Base-by-base conservation (phyloP, 306 rosid genomes). In the Gillenia trifoliata region DNA sequence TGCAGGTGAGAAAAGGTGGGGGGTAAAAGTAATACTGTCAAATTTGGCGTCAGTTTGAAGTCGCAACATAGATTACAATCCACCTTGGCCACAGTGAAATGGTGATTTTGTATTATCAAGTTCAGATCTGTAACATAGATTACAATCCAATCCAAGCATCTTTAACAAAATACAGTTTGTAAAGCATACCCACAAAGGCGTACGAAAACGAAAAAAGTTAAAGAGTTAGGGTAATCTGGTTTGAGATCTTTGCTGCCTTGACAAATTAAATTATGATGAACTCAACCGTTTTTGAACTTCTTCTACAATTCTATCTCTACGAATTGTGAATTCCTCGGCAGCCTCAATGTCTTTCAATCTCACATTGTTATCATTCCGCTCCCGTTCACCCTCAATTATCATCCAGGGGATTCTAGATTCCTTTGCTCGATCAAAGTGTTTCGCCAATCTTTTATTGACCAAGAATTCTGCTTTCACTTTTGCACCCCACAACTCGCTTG, bases 361-460 rank as follows among this genome's bases (percentile, higher is more conserved):
- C 68, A 91, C 90, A 17, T 82, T 70, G 67, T 93, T 94, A 77
- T 86, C 93, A 5, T 71, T 87, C 85, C 79, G 26, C 79, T 90
- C 93, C 36, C 85, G 89, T 66, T 94, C 96, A 13, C 96, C 96
- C 59, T 85, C 87, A 26, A 91, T 68, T 55, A 94, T 73, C 88
- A 94, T 91, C 94, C 91, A 91, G n/a, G 97, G 97, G 55, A 94
- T 90, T 75, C 81, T 82, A 31, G 93, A 88, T 41, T 91, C 96
- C 79, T 63, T 81, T 23, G 90, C 98, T 75, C 89, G 89, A 52
- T 92, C 93, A 22, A 88, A 75, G 83, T 88, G 97, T 80, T 94
- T 94, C 47, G 9, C 56, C 45, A 68, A 20, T 78, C 90, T 87
- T 78, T 89, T 94, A 68, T 85, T 81, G 25, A 87, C 91, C 81